These are phyloP conservation scores for Ceraceosorus guamensis DNA, from an alignment of 1,284 basidiomycete species.

Conservation along the genomic window DNA sequence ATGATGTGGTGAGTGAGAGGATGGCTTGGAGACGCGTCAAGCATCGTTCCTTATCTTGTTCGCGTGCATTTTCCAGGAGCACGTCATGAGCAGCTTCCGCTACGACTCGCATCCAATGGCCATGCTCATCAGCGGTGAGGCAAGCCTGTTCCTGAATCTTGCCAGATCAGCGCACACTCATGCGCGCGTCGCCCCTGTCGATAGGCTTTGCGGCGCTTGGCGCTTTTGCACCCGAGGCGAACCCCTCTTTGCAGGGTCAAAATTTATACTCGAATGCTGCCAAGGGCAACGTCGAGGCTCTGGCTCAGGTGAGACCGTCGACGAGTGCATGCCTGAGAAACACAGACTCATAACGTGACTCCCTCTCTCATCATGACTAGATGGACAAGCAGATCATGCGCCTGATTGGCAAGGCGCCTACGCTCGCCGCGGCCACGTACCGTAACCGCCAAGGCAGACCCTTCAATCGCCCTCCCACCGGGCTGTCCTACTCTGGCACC, in stretches of 20 bases:
- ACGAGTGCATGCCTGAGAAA: constrained; percentile 87
- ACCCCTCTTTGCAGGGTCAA: constrained; percentile 59
- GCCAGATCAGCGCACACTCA: too few relatives aligned
- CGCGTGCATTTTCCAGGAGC: too few relatives aligned
- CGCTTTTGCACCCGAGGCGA: constrained; percentile 60
- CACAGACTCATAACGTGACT: too few relatives aligned
- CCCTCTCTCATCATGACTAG: too few relatives aligned
- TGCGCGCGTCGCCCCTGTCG: too few relatives aligned
- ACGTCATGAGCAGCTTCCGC: constrained; percentile 61
- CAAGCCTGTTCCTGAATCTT: too few relatives aligned
- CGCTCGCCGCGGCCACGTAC: constrained; percentile 79
- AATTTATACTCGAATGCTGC: constrained; percentile 58
- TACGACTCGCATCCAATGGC: constrained; percentile 85
- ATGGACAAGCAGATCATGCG: too few relatives aligned
- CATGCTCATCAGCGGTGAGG: constrained; percentile 73
- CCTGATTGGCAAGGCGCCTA: constrained; percentile 78
- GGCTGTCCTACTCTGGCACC: constrained; percentile 69
- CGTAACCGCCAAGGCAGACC: constrained; percentile 76
- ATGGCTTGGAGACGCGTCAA: too few relatives aligned
- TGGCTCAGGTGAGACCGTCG: constrained; percentile 66
- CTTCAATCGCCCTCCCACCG: constrained; percentile 75
- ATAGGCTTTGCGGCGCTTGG: constrained; percentile 71
- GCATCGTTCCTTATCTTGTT: too few relatives aligned
- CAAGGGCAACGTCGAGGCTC: constrained; percentile 57
- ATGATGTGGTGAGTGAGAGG: too few relatives aligned